These are phyloP conservation scores for Boletus semigastroideus DNA, from an alignment of 1,284 basidiomycete species.

Conservation along the genomic window DNA sequence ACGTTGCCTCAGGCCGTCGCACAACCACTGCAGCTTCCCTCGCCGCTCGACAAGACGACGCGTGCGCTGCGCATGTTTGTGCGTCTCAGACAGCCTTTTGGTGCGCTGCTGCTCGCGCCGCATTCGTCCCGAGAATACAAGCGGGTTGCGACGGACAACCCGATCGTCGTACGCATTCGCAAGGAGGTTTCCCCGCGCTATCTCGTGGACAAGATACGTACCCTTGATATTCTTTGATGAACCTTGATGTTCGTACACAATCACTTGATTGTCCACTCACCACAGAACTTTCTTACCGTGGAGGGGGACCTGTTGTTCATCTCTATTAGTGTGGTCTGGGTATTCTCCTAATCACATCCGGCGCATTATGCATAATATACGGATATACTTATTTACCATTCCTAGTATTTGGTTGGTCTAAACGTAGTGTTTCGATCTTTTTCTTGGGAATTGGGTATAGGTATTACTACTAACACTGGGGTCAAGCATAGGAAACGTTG, in stretches of 20 bases:
- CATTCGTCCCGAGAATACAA: slow-evolving; percentile 13
- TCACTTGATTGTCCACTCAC: background rate
- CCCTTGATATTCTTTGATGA: slow-evolving; percentile 18
- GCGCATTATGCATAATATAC: too few species aligned
- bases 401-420: too few species aligned
- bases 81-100: slow-evolving; percentile 21
- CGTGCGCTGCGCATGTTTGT: slow-evolving; percentile 19
- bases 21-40: slow-evolving; percentile 6
- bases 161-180: slow-evolving; percentile 14
- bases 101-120: slow-evolving; percentile 18
- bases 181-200: slow-evolving; percentile 11
- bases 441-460: too few species aligned
- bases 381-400: too few species aligned
- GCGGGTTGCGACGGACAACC: slow-evolving; percentile 20
- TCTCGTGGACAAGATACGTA: slow-evolving; percentile 18
- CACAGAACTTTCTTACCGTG: too few species aligned
- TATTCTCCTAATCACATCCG: too few species aligned
- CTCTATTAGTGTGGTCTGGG: too few species aligned
- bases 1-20: background rate
- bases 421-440: too few species aligned
- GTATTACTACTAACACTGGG: too few species aligned
- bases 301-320: too few species aligned
- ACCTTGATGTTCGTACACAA: background rate
- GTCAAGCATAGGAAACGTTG: too few species aligned
- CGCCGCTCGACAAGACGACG: slow-evolving; percentile 19